phyloP scores from a whole-genome alignment of 805 yeast species.

The Cyberlindnera petersonii region DNA sequence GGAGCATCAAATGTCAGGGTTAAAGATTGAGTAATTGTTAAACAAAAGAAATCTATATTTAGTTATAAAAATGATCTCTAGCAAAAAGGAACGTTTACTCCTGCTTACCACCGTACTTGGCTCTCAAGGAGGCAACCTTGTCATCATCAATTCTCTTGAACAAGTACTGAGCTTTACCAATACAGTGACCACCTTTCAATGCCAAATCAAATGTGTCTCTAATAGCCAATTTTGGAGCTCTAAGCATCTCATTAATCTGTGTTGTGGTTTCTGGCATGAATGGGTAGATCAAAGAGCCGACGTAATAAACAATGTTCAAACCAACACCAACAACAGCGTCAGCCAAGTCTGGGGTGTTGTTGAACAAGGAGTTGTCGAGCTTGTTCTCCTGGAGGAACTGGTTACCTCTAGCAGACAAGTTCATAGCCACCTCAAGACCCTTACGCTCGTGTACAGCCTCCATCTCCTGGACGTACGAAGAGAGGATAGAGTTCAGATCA shows the following conservation, averaged over 20 bases:
- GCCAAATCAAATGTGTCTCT: conserved; percentile 70
- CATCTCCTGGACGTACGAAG: conserved; percentile 63
- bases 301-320: conserved; percentile 78
- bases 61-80: too few relatives aligned
- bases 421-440: conserved; percentile 90
- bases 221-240: conserved; percentile 75
- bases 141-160: conserved; percentile 90
- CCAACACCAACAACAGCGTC: conserved; percentile 94
- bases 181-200: conserved; percentile 75
- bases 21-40: conserved; percentile 26
- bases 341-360: conserved; percentile 69
- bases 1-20: conserved; percentile 2
- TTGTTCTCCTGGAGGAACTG: conserved; percentile 94
- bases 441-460: conserved; percentile 78
- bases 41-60: too few relatives aligned
- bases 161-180: conserved; percentile 87
- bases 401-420: conserved; percentile 88
- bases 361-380: conserved; percentile 81
- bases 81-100: too few relatives aligned
- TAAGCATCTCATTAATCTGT: conserved; percentile 72
- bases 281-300: conserved; percentile 81
- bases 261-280: conserved; percentile 82
- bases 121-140: conserved; percentile 83
- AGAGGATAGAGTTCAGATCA: conserved; percentile 62
- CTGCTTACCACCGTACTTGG: conserved; percentile 79